Evolutionary conservation across 2,329 filamentous ascomycete species (phyloP).

Genomic region (Apiospora koreana): DNA sequence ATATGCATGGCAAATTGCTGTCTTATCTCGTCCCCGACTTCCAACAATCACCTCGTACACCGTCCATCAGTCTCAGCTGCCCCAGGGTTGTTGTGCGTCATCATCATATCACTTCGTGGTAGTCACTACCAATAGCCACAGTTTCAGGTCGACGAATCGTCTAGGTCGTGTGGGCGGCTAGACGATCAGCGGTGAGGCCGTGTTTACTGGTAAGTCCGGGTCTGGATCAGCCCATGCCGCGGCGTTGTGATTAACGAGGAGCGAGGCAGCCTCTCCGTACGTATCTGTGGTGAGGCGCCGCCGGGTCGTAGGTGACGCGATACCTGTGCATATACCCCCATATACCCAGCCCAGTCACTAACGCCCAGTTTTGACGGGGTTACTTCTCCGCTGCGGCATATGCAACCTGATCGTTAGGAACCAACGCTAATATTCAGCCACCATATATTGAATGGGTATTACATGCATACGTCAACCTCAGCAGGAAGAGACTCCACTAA

Average conservation of each 20-base stretch:
- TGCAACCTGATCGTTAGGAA: neutral
- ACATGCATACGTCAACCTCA: neutral
- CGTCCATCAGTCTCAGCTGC: neutral
- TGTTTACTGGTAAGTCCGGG: neutral
- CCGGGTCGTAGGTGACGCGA: neutral
- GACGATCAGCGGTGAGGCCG: neutral
- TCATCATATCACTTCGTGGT: neutral
- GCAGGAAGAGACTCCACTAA: neutral
- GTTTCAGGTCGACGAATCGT: neutral
- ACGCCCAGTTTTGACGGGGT: neutral
- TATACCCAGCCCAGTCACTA: neutral
- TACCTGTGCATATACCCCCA: neutral
- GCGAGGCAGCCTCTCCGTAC: neutral
- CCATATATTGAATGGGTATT: neutral
- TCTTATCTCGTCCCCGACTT: neutral
- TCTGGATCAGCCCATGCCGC: neutral
- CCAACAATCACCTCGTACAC: neutral
- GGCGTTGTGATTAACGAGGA: neutral
- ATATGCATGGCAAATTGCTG: neutral
- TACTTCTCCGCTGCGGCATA: neutral
- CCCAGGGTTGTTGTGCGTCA: neutral
- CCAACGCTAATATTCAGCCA: neutral
- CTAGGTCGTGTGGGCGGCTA: neutral
- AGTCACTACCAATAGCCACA: neutral
- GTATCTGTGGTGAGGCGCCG: neutral